phyloP scores from a whole-genome alignment of 768 basidiomycete species.

The Gyrodon lividus region DNA sequence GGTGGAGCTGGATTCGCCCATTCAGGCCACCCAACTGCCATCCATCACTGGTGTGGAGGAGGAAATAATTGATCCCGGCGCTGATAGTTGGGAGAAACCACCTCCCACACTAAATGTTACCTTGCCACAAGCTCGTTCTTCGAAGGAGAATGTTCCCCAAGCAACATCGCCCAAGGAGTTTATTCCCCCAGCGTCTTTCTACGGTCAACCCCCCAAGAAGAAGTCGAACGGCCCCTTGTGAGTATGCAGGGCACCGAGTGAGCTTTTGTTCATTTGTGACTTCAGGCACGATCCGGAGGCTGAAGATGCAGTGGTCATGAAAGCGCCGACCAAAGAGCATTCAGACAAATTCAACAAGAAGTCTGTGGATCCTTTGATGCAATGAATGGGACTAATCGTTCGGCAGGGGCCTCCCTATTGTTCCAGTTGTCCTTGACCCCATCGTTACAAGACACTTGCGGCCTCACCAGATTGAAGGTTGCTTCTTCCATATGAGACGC shows the following conservation, averaged over 20 bases:
- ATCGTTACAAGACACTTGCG: slow-evolving; percentile 73
- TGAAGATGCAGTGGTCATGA: slow-evolving; percentile 85
- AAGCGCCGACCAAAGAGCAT: slow-evolving; percentile 66
- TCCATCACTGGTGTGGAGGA: slow-evolving; percentile 34
- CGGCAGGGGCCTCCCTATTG: slow-evolving; percentile 57
- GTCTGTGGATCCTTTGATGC: slow-evolving; percentile 36
- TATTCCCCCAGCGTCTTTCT: slow-evolving; percentile 62
- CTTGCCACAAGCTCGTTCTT: slow-evolving; percentile 2
- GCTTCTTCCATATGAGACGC: slow-evolving; percentile 6
- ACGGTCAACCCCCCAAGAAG: slow-evolving; percentile 40
- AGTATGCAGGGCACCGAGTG: background rate
- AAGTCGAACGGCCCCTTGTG: slow-evolving; percentile 26
- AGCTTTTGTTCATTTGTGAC: background rate
- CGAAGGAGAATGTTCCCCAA: slow-evolving; percentile 24
- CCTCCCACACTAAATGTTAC: slow-evolving; percentile 14
- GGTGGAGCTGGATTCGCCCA: slow-evolving; percentile 55
- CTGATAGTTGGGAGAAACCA: slow-evolving; percentile 6
- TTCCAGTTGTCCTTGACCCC: slow-evolving; percentile 90
- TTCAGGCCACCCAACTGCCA: slow-evolving; percentile 54
- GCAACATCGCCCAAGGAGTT: slow-evolving; percentile 29
- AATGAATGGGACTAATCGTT: slow-evolving; percentile 3
- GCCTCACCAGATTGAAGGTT: slow-evolving; percentile 88
- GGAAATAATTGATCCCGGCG: slow-evolving; percentile 24
- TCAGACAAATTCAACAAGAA: slow-evolving; percentile 68
- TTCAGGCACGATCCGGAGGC: slow-evolving; percentile 74